phyloP scores from a whole-genome alignment of 805 yeast genomes.

The Candida xiaguanensis region DNA sequence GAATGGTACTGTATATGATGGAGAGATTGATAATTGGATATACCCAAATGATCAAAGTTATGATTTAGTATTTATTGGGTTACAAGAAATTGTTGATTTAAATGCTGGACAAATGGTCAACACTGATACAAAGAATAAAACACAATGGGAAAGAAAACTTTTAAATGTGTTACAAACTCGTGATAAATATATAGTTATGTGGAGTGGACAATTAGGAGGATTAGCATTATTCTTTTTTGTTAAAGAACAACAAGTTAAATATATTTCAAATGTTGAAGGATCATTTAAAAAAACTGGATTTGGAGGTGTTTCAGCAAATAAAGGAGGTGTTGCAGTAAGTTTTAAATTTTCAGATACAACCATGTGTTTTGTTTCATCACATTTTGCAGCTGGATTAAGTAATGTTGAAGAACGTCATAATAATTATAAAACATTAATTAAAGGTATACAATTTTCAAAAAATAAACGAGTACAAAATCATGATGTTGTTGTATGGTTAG shows the following conservation, averaged over 20 bases:
- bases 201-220: constrained; percentile 87
- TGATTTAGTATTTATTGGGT: constrained; percentile 77
- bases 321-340: constrained; percentile 77
- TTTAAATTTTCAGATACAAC: constrained; percentile 62
- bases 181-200: constrained; percentile 51
- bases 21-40: constrained; percentile 41
- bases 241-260: constrained; percentile 46
- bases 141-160: constrained; percentile 65
- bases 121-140: constrained; percentile 60
- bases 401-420: constrained; percentile 80
- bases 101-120: constrained; percentile 80
- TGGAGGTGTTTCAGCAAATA: constrained; percentile 82
- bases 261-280: constrained; percentile 62
- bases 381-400: constrained; percentile 89
- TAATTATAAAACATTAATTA: constrained; percentile 76
- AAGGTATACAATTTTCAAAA: constrained; percentile 62
- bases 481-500: constrained; percentile 88
- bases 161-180: constrained; percentile 40
- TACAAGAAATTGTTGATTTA: constrained; percentile 82
- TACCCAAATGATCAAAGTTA: constrained; percentile 44
- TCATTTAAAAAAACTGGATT: constrained; percentile 86
- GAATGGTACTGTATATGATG: constrained; percentile 46
- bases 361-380: constrained; percentile 78
- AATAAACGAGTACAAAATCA: constrained; percentile 57
- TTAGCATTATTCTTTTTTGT: constrained; percentile 68